These are phyloP conservation scores for Priceomyces melissophilus DNA, from an alignment of 805 yeast species.

Conservation along the genomic window DNA sequence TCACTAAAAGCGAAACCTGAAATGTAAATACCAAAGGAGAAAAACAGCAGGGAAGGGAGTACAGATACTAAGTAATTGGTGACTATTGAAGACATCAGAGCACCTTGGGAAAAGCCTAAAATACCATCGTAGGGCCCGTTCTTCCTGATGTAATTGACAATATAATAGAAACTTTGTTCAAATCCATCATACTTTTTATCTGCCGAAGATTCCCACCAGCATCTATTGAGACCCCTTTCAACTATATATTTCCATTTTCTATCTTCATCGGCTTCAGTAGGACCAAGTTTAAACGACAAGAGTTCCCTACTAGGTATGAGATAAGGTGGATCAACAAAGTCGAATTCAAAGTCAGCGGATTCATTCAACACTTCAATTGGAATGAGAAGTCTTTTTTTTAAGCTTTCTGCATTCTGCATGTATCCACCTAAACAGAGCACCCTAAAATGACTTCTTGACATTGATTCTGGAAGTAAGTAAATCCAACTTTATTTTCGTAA, in stretches of 20 bases:
- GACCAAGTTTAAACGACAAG: slow-evolving; percentile 26
- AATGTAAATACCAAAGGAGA: slow-evolving; percentile 26
- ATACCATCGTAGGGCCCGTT: slow-evolving; percentile 43
- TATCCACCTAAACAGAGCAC: slow-evolving; percentile 37
- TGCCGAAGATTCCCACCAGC: slow-evolving; percentile 34
- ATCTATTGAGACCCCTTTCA: slow-evolving; percentile 24
- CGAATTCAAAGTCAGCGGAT: slow-evolving; percentile 22
- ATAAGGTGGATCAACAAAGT: slow-evolving; percentile 33
- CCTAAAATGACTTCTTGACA: not conserved
- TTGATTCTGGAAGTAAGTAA: no score
- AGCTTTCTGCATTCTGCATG: slow-evolving; percentile 30
- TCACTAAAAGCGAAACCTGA: slow-evolving; percentile 36
- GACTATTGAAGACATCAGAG: slow-evolving; percentile 33
- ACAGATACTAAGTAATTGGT: slow-evolving; percentile 20
- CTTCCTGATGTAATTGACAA: slow-evolving; percentile 23
- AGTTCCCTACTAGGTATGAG: slow-evolving; percentile 19
- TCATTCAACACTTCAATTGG: slow-evolving; percentile 27
- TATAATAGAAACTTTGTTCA: slow-evolving; percentile 22
- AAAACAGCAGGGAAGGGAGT: slow-evolving; percentile 21
- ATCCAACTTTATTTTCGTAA: no score
- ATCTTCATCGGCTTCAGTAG: slow-evolving; percentile 22
- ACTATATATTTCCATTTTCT: slow-evolving; percentile 30
- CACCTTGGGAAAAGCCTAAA: slow-evolving; percentile 44
- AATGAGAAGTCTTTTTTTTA: slow-evolving; percentile 33
- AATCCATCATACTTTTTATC: slow-evolving; percentile 24